phyloP scores from a whole-genome alignment of 805 yeast genomes.

The Saturnispora silvae region DNA sequence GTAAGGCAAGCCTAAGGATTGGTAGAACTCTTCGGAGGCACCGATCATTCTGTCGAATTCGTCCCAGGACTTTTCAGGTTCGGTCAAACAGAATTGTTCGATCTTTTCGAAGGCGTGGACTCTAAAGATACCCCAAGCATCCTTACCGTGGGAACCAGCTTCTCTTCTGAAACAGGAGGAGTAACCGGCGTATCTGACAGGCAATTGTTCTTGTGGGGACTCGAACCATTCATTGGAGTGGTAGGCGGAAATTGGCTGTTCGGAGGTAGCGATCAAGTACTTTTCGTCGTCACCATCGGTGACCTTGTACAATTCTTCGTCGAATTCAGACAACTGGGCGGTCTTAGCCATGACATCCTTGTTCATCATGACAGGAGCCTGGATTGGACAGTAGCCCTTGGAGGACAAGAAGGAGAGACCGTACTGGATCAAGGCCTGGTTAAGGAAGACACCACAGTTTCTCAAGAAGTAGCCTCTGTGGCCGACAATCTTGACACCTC shows the following conservation, averaged over 20 bases:
- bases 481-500: constrained; percentile 95
- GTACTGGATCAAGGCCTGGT: constrained; percentile 95
- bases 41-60: constrained; percentile 95
- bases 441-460: constrained; percentile 90
- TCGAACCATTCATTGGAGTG: constrained; percentile 98
- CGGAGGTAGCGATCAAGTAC: constrained; percentile 95
- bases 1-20: constrained; percentile 86
- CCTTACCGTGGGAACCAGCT: constrained; percentile 98
- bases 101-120: constrained; percentile 98
- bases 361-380: constrained; percentile 99
- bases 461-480: constrained; percentile 97
- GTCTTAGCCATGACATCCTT: constrained; percentile 99
- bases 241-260: constrained; percentile 97
- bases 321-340: constrained; percentile 95
- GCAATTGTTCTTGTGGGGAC: constrained; percentile 92
- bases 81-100: constrained; percentile 91
- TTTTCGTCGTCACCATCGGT: constrained; percentile 96
- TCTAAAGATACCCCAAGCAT: constrained; percentile 99
- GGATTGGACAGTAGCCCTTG: constrained; percentile 78
- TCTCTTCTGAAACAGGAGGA: constrained; percentile 99
- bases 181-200: constrained; percentile 94
- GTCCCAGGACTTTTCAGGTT: constrained; percentile 96
- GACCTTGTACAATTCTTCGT: constrained; percentile 96
- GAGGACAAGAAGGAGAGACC: constrained; percentile 73
- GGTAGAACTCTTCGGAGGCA: constrained; percentile 84